Conservation (phyloP, 2,329 filamentous ascomycete genomes). For the Hypomyces rosellus region DNA sequence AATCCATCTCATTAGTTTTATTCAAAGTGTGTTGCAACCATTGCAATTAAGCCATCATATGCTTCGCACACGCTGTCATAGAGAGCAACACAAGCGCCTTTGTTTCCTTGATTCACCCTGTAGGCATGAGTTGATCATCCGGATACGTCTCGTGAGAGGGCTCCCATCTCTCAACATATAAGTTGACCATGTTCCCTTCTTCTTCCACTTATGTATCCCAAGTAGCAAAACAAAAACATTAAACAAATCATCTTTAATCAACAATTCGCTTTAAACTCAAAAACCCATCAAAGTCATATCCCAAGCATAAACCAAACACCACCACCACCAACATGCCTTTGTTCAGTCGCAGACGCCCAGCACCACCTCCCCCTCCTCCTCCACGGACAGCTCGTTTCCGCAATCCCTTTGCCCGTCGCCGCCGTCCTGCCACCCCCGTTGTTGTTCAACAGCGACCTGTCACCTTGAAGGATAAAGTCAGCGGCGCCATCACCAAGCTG, state of each 20-base stretch:
- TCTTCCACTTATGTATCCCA: background rate
- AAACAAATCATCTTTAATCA: no score
- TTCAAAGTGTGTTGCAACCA: no score
- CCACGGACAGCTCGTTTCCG: constrained; percentile 30
- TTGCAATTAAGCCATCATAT: background rate
- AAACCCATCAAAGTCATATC: no score
- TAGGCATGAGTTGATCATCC: background rate
- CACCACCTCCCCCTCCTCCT: constrained; percentile 28
- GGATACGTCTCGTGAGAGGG: background rate
- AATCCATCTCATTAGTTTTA: background rate
- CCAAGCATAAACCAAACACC: background rate
- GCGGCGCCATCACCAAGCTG: constrained; percentile 67
- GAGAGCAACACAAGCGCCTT: background rate
- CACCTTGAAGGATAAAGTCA: constrained; percentile 69
- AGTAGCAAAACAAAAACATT: constrained; percentile 1
- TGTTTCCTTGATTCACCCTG: background rate
- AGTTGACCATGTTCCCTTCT: background rate
- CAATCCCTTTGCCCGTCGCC: constrained; percentile 35
- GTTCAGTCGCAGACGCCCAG: constrained; percentile 25
- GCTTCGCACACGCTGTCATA: background rate
- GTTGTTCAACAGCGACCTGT: constrained; percentile 63
- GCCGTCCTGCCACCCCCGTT: constrained; percentile 33
- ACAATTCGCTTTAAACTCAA: no score
- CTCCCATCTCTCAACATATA: background rate
- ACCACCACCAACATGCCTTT: constrained; percentile 7